phyloP scores from a whole-genome alignment of 116 monocot genomes.

The Papilionanthe hybrid region DNA sequence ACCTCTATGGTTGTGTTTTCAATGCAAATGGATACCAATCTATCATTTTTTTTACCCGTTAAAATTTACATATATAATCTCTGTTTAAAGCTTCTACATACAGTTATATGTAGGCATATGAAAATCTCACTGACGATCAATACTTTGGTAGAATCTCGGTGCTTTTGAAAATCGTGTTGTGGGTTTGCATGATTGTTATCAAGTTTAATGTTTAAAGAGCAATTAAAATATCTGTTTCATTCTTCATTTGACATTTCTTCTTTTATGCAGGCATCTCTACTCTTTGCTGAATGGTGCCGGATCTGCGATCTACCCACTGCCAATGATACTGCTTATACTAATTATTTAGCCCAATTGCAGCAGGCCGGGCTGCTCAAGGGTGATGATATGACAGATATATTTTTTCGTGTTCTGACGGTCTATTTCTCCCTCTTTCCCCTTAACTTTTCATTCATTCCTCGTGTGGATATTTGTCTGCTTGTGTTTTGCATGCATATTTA shows the following conservation, averaged over 20 bases:
- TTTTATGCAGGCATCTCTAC: constrained; percentile 45
- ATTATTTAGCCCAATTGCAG: constrained; percentile 79
- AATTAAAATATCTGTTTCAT: neutral
- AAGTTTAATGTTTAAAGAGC: neutral
- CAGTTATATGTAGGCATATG: neutral
- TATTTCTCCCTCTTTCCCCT: neutral
- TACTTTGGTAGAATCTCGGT: neutral
- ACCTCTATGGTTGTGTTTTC: neutral
- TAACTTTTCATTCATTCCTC: neutral
- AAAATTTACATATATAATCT: neutral
- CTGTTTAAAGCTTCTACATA: neutral
- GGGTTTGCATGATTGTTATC: neutral
- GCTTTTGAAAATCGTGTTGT: neutral
- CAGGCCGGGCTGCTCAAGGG: constrained; percentile 79
- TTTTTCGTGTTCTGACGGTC: constrained; percentile 78
- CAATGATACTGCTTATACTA: constrained; percentile 50
- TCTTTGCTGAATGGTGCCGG: constrained; percentile 80
- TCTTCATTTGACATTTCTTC: neutral
- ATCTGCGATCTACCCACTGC: constrained; percentile 60
- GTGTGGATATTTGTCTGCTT: neutral
- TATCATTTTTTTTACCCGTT: neutral
- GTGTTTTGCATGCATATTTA: neutral
- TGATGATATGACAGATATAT: constrained; percentile 78
- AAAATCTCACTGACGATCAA: neutral
- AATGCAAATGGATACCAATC: neutral